Evolutionary conservation across 1,284 basidiomycete species (phyloP).

Genomic region (Jaminaea rosea): DNA sequence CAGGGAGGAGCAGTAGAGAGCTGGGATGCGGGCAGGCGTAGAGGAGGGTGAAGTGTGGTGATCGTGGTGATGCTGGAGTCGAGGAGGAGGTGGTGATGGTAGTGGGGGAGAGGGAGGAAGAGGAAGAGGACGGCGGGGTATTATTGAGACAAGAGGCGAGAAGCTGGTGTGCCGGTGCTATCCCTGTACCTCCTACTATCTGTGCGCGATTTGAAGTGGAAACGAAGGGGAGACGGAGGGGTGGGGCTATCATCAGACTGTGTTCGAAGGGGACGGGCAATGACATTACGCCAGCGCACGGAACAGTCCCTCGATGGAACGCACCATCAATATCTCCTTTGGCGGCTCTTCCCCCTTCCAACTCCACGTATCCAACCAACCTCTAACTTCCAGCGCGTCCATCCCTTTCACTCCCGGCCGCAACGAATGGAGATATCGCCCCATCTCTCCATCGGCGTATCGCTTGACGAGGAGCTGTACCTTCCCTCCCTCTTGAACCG

Average conservation of each 20-base stretch:
- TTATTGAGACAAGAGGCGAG: background rate
- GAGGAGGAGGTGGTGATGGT: background rate
- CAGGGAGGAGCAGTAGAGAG: background rate
- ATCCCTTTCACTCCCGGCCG: background rate
- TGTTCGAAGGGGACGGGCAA: no score
- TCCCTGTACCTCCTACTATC: background rate
- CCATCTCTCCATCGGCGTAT: conserved; percentile 1
- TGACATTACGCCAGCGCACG: no score
- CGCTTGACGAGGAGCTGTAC: background rate
- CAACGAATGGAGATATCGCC: background rate
- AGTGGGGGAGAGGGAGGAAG: background rate
- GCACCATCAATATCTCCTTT: no score
- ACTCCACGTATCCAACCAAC: background rate
- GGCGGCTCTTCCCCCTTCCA: no score
- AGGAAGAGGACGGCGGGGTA: background rate
- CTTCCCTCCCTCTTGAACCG: background rate
- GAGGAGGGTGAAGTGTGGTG: background rate
- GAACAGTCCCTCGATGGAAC: no score
- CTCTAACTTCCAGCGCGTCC: background rate
- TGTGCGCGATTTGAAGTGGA: no score
- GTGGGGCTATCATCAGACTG: no score
- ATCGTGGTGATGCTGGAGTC: background rate
- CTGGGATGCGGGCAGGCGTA: background rate
- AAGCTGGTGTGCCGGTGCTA: background rate
- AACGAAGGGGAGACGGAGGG: no score